Evolutionary conservation across 305 asterid species (phyloP).

Genomic region (Fraxinus greggii): DNA sequence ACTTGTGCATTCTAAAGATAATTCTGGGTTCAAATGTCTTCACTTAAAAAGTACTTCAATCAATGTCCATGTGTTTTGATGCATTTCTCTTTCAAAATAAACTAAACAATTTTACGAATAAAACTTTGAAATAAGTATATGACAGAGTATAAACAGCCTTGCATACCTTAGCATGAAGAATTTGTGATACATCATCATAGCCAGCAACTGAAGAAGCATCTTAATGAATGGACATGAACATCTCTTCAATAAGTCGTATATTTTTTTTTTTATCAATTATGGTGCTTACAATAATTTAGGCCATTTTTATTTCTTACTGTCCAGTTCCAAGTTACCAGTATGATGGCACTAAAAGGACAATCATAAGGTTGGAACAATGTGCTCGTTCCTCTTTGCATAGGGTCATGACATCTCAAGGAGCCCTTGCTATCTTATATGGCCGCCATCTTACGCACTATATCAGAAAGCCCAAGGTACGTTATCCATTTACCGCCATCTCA

Average conservation of each 20-base stretch:
- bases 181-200: not conserved
- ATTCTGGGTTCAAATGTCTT: conserved; percentile 5
- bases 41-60: not conserved
- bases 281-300: conserved; percentile 9
- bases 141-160: not conserved
- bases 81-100: not conserved
- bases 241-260: conserved; percentile 3
- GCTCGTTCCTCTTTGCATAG: conserved; percentile 67
- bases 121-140: not conserved
- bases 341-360: conserved; percentile 74
- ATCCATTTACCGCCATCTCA: conserved; percentile 14
- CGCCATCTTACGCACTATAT: conserved; percentile 77
- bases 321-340: conserved; percentile 67
- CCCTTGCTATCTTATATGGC: conserved; percentile 85
- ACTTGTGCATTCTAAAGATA: not conserved
- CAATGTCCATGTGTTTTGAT: not conserved
- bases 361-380: conserved; percentile 80
- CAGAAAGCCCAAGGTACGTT: conserved; percentile 70
- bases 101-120: not conserved
- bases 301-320: conserved; percentile 25
- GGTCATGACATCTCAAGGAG: conserved; percentile 67
- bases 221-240: not conserved
- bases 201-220: not conserved
- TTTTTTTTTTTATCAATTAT: not conserved
- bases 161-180: not conserved